Base-by-base conservation (phyloP, 441 rosid species). In the Erysimum cheiri region DNA sequence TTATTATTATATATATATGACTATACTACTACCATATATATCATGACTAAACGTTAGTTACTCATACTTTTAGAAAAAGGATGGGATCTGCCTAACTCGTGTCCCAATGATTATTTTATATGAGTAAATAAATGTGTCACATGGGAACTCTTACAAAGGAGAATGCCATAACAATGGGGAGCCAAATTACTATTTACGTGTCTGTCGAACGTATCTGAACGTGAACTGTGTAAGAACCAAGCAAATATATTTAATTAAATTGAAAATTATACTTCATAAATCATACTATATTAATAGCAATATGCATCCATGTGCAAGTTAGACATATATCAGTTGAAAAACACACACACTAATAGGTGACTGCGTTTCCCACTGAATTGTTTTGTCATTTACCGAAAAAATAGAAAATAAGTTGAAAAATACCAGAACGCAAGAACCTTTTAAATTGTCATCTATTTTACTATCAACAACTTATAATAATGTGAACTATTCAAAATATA, bases 81-180 rank as follows among this genome's bases (percentile, higher is more conserved):
- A 39, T 65, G 57, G 44, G 77, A 67, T 67, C 60, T 67, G 73
- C 62, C 69, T 67, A 59, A 67, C 72, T 73, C 56, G 41, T 60
- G 50, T 60, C 9, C 63, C 71, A 49, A 43, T 59, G 56, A 22
- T 52, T 33, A 22, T 22, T 22, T 22, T 44, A 46, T 13, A 43
- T 1, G 39, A 28, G 29, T 7, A 44, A 63, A 26, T 43, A 56
- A 46, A 58, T 19, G 71, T 40, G 71, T 65, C 73, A 60, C 68
- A 67, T 60, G 73, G 58, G 63, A 59, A 73, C 67, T 8, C 8
- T 28, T 40, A 15, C 19, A 58, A 22, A 67, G 35, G 52, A 12
- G 39, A 50, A 41, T 74, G 77, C 73, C 73, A 54, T 52, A 50
- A 43, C 68, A 73, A 67, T 43, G 68, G 77, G 72, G 77, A 67